phyloP scores from a whole-genome alignment of 2,329 filamentous ascomycete genomes.

The Raffaelea deltoideospora region DNA sequence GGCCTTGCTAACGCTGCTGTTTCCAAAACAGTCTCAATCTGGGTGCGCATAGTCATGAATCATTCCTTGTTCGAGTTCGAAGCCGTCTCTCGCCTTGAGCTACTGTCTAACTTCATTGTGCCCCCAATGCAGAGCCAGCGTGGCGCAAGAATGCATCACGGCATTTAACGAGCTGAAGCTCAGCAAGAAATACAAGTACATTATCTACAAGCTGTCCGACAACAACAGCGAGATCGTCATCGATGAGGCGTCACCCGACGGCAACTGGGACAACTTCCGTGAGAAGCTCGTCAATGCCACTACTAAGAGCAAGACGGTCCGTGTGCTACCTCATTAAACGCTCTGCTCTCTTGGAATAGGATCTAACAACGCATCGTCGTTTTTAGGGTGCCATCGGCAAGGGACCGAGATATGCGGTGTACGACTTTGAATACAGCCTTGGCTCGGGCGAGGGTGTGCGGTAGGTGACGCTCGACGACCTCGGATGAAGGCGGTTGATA shows the following conservation, averaged over 20 bases:
- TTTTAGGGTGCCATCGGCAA: conserved; percentile 40
- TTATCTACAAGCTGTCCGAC: conserved; percentile 78
- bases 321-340: conserved; percentile 12
- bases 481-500: too few relatives aligned
- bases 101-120: not conserved
- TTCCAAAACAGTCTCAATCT: conserved; percentile 1
- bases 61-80: too few relatives aligned
- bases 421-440: conserved; percentile 67
- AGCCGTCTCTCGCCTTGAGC: too few relatives aligned
- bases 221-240: conserved; percentile 71
- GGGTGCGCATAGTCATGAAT: not conserved
- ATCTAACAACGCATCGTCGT: too few relatives aligned
- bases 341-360: not conserved
- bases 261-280: conserved; percentile 59
- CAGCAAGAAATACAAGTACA: conserved; percentile 67
- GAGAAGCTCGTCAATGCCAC: conserved; percentile 61
- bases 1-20: not conserved
- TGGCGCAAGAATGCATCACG: conserved; percentile 55
- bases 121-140: conserved; percentile 42
- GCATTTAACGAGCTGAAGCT: conserved; percentile 74
- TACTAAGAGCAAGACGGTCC: conserved; percentile 53
- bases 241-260: conserved; percentile 52
- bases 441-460: conserved; percentile 57
- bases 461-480: conserved; percentile 31
- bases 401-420: conserved; percentile 68